Percentiles rank a stretch among this genome's conserved stretches.
Evolutionary conservation across 257 asterid species (phyloP).

Genomic region (Solanum paucissectum): DNA sequence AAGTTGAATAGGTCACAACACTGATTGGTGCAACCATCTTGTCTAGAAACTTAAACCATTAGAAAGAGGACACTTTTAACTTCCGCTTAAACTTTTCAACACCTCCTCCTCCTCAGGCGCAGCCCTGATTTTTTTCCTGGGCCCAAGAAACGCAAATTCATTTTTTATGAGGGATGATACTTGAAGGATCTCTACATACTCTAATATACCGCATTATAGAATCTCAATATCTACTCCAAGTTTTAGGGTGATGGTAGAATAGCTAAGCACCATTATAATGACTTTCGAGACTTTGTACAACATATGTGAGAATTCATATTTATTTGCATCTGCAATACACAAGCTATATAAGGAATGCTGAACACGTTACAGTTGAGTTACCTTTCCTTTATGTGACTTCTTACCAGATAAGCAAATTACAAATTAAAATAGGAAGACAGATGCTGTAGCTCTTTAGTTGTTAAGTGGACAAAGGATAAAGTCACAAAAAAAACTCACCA

Average conservation of each 20-base stretch:
- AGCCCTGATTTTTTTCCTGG: neutral
- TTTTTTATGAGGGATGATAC: neutral
- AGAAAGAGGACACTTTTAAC: neutral
- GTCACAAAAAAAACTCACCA: constrained; percentile 30
- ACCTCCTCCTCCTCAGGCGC: neutral
- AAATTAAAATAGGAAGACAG: neutral
- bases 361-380: neutral
- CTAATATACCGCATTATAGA: neutral
- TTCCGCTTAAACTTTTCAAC: neutral
- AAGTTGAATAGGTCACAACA: neutral
- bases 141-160: neutral
- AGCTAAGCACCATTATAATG: neutral
- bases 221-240: neutral
- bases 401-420: neutral
- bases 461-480: neutral
- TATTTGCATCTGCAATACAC: neutral
- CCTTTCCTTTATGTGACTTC: neutral
- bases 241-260: neutral
- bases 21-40: neutral
- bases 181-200: neutral
- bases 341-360: neutral
- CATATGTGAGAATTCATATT: neutral
- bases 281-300: neutral
- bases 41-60: neutral
- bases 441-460: neutral